Percentiles rank a stretch among this genome's conserved stretches.
These are phyloP conservation scores for Datisca glomerata DNA, from an alignment of 306 rosid species.

Conservation along the genomic window DNA sequence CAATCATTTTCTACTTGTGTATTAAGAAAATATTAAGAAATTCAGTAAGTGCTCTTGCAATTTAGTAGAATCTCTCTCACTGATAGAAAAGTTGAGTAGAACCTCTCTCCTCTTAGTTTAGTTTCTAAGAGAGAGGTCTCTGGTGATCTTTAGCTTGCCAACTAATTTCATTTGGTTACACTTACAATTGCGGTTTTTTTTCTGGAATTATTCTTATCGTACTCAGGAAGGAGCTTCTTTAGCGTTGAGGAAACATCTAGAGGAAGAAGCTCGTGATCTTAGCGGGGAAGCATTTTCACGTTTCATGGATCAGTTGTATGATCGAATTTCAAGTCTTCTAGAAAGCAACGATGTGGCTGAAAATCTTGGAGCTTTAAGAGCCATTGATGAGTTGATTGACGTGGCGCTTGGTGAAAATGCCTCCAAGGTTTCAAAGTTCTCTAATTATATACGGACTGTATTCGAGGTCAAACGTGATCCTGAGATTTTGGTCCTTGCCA, in stretches of 20 bases:
- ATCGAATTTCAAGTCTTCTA: conserved; percentile 58
- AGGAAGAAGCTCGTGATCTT: conserved; percentile 93
- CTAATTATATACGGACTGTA: conserved; percentile 69
- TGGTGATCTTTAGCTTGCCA: too few relatives aligned
- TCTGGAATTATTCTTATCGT: conserved; percentile 1
- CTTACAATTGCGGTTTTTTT: too few relatives aligned
- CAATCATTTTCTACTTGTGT: not conserved
- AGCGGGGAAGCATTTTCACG: conserved; percentile 87
- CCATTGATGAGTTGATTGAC: conserved; percentile 89
- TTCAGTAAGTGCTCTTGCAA: too few relatives aligned
- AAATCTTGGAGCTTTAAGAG: conserved; percentile 87
- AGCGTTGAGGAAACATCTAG: conserved; percentile 72
- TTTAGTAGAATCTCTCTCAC: too few relatives aligned
- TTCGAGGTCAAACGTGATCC: conserved; percentile 87
- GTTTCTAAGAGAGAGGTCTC: too few relatives aligned
- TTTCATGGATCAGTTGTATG: conserved; percentile 92
- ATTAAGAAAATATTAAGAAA: too few relatives aligned
- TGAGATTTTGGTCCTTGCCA: conserved; percentile 77
- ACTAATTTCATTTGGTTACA: too few relatives aligned
- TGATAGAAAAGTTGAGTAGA: too few relatives aligned
- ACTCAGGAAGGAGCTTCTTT: conserved; percentile 69
- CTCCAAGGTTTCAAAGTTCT: conserved; percentile 79
- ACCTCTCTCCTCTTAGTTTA: too few relatives aligned
- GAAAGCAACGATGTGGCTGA: conserved; percentile 78
- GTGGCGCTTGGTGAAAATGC: conserved; percentile 94